Conservation (phyloP, 495 filamentous ascomycete genomes). For the Podospora pseudoanserina region DNA sequence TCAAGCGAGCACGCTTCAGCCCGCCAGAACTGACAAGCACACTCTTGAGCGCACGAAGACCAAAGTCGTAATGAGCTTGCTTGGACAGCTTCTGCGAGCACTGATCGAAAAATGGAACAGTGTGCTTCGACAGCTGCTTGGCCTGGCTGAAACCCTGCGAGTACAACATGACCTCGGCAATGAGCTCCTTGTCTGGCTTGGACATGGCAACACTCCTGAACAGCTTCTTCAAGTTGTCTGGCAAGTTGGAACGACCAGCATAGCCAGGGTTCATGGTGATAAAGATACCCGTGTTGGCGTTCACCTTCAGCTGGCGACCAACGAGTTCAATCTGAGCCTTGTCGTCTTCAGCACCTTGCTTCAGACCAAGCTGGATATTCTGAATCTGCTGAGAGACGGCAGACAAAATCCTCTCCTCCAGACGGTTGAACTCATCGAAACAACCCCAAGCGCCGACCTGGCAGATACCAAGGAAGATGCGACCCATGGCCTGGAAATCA, state of each 20-base stretch:
- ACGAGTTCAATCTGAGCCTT: conserved; percentile 89
- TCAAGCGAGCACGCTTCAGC: conserved; percentile 81
- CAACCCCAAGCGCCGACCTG: conserved; percentile 99
- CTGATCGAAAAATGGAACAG: conserved; percentile 95
- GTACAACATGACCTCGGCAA: conserved; percentile 99
- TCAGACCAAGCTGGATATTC: conserved; percentile 94
- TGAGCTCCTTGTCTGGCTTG: conserved; percentile 98
- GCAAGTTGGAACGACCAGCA: conserved; percentile 93
- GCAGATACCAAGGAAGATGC: conserved; percentile 98
- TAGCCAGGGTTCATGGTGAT: conserved; percentile 99
- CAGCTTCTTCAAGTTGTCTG: conserved; percentile 97
- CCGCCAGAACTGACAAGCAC: conserved; percentile 96
- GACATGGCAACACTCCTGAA: conserved; percentile 99
- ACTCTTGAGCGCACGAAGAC: conserved; percentile 94
- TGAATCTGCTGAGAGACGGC: conserved; percentile 98
- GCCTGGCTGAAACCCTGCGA: conserved; percentile 98
- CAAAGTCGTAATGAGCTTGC: conserved; percentile 98
- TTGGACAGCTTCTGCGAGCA: conserved; percentile 79
- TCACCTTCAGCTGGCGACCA: conserved; percentile 80
- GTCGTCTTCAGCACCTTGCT: conserved; percentile 69
- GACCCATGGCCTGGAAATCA: conserved; percentile 98
- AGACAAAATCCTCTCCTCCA: conserved; percentile 94
- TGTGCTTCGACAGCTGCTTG: conserved; percentile 86
- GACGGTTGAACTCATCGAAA: conserved; percentile 98
- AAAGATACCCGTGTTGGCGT: conserved; percentile 93